Evolutionary conservation across 352 stramenopile genomes (phyloP).

Genomic region (Poterioochromonas sp.): DNA sequence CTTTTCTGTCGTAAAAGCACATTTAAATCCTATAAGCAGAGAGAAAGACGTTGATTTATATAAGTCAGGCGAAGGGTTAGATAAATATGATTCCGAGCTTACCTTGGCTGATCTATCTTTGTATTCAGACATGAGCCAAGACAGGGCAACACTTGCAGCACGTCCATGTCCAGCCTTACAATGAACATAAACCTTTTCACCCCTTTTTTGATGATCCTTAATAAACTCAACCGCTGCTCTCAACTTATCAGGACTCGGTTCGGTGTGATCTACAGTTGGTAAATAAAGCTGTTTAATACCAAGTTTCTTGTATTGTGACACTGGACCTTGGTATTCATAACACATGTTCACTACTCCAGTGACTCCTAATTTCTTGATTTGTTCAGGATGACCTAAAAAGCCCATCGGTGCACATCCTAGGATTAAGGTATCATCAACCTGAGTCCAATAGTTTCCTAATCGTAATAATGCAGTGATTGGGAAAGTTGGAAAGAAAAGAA

Average conservation of each 20-base stretch:
- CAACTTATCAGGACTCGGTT: neutral
- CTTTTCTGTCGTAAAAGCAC: neutral
- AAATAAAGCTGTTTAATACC: constrained; percentile 31
- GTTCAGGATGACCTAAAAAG: constrained; percentile 2
- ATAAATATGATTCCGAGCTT: neutral
- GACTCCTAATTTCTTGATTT: constrained; percentile 21
- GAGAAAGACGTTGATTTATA: neutral
- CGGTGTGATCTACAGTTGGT: constrained; percentile 25
- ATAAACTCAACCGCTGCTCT: constrained; percentile 22
- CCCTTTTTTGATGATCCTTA: neutral
- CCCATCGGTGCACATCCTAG: constrained; percentile 28
- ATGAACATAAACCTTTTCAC: constrained; percentile 33
- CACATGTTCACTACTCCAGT: constrained; percentile 31
- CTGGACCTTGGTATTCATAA: constrained; percentile 23
- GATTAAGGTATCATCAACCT: constrained; percentile 28
- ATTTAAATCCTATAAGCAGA: constrained; percentile 2
- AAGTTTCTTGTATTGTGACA: neutral
- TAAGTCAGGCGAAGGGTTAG: neutral
- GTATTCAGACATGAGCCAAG: constrained; percentile 30
- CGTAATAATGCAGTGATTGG: constrained; percentile 26
- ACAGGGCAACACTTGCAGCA: constrained; percentile 25
- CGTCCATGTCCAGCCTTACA: constrained; percentile 33
- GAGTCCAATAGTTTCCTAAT: constrained; percentile 34
- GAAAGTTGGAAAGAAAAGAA: constrained; percentile 33
- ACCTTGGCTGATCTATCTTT: neutral